Evolutionary conservation across 106 monocot species (phyloP).

Genomic region (Dendrobium chrysotoxum): DNA sequence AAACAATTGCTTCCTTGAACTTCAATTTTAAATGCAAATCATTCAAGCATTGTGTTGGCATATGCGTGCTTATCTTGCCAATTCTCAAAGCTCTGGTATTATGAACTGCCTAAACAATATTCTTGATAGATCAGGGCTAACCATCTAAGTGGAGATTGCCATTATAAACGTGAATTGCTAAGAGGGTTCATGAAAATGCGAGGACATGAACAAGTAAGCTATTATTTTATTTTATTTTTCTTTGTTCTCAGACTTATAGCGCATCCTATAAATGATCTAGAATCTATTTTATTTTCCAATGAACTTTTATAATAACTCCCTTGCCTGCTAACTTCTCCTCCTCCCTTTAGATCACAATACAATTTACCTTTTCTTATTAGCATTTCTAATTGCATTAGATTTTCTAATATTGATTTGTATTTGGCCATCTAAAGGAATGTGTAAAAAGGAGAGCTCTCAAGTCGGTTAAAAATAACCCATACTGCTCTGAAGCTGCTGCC

Average conservation of each 20-base stretch:
- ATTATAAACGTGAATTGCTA: constrained; percentile 67
- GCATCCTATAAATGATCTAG: neutral
- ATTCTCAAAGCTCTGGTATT: neutral
- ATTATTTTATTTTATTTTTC: neutral
- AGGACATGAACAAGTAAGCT: constrained; percentile 66
- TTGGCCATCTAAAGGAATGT: constrained; percentile 54
- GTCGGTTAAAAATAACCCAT: constrained; percentile 61
- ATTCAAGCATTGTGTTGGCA: neutral
- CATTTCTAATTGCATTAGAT: no score
- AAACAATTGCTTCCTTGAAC: neutral
- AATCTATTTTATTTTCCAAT: neutral
- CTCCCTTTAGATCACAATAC: no score
- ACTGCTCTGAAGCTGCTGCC: constrained; percentile 68
- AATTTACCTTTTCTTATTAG: no score
- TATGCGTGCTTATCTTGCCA: neutral
- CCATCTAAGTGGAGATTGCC: constrained; percentile 80
- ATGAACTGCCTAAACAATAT: neutral
- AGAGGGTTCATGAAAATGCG: constrained; percentile 66
- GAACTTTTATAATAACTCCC: neutral
- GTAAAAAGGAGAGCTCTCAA: constrained; percentile 75
- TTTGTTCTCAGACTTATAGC: neutral
- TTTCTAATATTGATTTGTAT: neutral
- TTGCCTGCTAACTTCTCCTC: no score
- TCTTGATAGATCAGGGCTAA: constrained; percentile 60
- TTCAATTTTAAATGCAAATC: neutral